Base-by-base conservation (phyloP, 2,329 filamentous ascomycete genomes). In the Penicillium corylophilum region DNA sequence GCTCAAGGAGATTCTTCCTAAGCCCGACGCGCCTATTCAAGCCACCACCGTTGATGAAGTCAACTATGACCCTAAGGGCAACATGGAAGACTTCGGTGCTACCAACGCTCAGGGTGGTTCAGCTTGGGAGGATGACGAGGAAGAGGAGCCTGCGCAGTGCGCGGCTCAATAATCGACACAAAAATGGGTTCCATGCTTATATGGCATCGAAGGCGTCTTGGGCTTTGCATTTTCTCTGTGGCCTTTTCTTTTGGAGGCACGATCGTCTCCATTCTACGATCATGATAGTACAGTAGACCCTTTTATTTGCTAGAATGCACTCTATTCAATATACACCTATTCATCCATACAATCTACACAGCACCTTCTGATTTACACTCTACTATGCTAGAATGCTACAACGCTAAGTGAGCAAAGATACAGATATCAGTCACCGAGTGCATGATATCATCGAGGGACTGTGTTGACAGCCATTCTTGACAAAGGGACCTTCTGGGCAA, bases 21-120 rank as follows among this genome's bases (percentile, higher is more conserved):
- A 74, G 51, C 77, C 82, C 9, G 81, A 82, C 1, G 67, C 74
- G 4, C 75, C 81, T 9, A 86, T 93, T 56, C 78, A 83, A 57
- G 83, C 85, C 0, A 86, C 93, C 0, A 84, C 89, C 53, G 79
- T 92, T 8, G 94, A 97, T 51, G 91, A 97, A 59, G 90, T 96
- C 1, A 83, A 90, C 2, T 95, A 89, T 64, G 88, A 96, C 56
- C 82, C 83, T n/a, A 84, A 92, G 58, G 90, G 85, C 3, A 86
- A 91, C 63, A 82, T 96, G 61, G 90, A 96, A 46, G 85, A 91
- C 65, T 78, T 77, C 51, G 78, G 77, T 12, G 71, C 71, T 26
- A 70, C 68, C 20, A 77, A 78, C 60, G 66, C 64, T 1, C 67
- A 71, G 16, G 73, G 71, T 13, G 74, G 70, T 16, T 69, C 70